These are phyloP conservation scores for Neocallimastix lanati DNA, from an alignment of 192 early-diverging fungal species.

Conservation along the genomic window DNA sequence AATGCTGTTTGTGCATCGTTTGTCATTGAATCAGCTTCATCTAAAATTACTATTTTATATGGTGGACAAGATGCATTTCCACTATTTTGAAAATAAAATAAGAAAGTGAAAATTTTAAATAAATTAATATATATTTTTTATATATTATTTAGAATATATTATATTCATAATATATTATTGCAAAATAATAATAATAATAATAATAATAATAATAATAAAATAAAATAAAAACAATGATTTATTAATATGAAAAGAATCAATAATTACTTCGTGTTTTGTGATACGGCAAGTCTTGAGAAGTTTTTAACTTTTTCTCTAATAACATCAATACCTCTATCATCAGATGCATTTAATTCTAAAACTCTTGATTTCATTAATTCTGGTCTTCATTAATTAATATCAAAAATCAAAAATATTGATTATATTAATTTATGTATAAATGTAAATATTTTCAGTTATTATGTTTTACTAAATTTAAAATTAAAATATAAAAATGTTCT, in stretches of 20 bases:
- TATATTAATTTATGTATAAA: not conserved
- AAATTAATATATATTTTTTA: too few relatives aligned
- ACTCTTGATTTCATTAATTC: slow-evolving; percentile 59
- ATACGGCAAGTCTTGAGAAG: slow-evolving; percentile 46
- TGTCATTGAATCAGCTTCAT: slow-evolving; percentile 97
- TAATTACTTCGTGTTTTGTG: slow-evolving; percentile 8
- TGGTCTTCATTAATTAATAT: too few relatives aligned
- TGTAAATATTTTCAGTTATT: too few relatives aligned
- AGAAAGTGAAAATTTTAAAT: too few relatives aligned
- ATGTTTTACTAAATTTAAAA: too few relatives aligned
- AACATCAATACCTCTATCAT: slow-evolving; percentile 90
- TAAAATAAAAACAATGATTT: too few relatives aligned
- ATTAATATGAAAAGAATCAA: too few relatives aligned
- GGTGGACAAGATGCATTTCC: slow-evolving; percentile 42
- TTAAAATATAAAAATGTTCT: too few relatives aligned
- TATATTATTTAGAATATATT: too few relatives aligned
- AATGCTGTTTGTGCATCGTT: slow-evolving; percentile 81
- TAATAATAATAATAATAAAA: too few relatives aligned
- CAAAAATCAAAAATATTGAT: not conserved
- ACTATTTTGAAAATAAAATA: not conserved
- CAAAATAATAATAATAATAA: too few relatives aligned
- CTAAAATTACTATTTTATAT: slow-evolving; percentile 89
- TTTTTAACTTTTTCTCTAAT: slow-evolving; percentile 85
- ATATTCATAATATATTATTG: too few relatives aligned
- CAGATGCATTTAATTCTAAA: slow-evolving; percentile 88